Percentiles rank a stretch among this genome's conserved stretches.
Evolutionary conservation across 2,329 filamentous ascomycete genomes (phyloP).

Genomic region (Stachybotrys echinatus): DNA sequence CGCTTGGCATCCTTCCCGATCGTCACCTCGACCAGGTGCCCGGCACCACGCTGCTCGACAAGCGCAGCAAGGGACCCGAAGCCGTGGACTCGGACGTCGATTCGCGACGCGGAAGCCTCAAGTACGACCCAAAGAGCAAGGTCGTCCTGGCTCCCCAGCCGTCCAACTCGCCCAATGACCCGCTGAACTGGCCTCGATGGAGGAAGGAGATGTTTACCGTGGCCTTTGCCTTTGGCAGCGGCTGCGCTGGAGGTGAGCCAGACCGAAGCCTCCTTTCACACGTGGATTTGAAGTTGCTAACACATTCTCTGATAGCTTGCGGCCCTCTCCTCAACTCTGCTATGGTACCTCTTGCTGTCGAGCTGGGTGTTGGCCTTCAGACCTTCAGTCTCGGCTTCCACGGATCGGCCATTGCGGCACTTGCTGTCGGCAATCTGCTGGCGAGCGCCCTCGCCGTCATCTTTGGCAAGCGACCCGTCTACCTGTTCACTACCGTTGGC

Average conservation of each 20-base stretch:
- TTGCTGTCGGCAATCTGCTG: slow-evolving; percentile 27
- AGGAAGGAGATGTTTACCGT: slow-evolving; percentile 21
- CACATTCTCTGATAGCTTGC: slow-evolving; percentile 23
- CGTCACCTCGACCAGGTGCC: too few relatives aligned
- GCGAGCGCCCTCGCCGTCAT: slow-evolving; percentile 30
- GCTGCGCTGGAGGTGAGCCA: slow-evolving; percentile 32
- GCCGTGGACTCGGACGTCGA: too few relatives aligned
- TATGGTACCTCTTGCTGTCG: slow-evolving; percentile 24
- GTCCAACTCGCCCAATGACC: too few relatives aligned
- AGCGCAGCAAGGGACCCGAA: too few relatives aligned
- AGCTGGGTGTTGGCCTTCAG: slow-evolving; percentile 22
- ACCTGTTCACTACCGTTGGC: slow-evolving; percentile 24
- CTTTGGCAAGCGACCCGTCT: slow-evolving; percentile 29
- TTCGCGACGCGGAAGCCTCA: too few relatives aligned
- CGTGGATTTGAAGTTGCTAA: slow-evolving; percentile 3
- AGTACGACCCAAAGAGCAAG: too few relatives aligned
- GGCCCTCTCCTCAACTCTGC: slow-evolving; percentile 31
- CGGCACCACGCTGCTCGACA: too few relatives aligned
- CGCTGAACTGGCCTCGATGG: too few relatives aligned
- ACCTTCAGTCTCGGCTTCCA: slow-evolving; percentile 29
- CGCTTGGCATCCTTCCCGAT: too few relatives aligned
- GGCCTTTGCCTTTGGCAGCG: slow-evolving; percentile 31
- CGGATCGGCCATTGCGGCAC: slow-evolving; percentile 25
- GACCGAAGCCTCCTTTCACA: background rate
- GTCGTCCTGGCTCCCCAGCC: too few relatives aligned